These are phyloP conservation scores for Gaultheria prostrata DNA, from an alignment of 148 eudicot genomes.

Conservation along the genomic window DNA sequence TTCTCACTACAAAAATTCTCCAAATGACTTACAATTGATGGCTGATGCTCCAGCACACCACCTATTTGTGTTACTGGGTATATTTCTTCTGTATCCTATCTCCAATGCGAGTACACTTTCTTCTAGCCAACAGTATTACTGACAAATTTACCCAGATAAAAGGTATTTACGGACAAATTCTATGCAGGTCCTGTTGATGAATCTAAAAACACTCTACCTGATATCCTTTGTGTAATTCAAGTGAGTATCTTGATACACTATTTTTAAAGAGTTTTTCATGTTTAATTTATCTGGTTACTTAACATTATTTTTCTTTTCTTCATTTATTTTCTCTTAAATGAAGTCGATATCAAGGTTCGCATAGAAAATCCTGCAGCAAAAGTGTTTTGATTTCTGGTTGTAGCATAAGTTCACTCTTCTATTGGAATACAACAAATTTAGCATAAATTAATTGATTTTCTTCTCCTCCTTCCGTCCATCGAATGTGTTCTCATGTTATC, in stretches of 20 bases:
- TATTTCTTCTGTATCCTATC: conserved; percentile 3
- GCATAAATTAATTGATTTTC: neutral
- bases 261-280: neutral
- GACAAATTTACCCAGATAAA: neutral
- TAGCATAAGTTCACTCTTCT: neutral
- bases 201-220: conserved; percentile 75
- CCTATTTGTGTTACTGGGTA: conserved; percentile 94
- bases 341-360: neutral
- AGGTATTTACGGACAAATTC: neutral
- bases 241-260: conserved; percentile 28
- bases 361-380: neutral
- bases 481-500: neutral
- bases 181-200: conserved; percentile 87
- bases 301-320: neutral
- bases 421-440: neutral
- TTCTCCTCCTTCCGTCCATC: neutral
- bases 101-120: neutral
- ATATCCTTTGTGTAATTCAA: conserved; percentile 89
- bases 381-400: neutral
- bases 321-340: neutral
- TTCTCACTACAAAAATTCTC: conserved; percentile 94
- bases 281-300: neutral
- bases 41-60: conserved; percentile 99
- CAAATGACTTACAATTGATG: conserved; percentile 88
- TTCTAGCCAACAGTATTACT: neutral